phyloP scores from a whole-genome alignment of 768 basidiomycete genomes.

The Trametes punicea region DNA sequence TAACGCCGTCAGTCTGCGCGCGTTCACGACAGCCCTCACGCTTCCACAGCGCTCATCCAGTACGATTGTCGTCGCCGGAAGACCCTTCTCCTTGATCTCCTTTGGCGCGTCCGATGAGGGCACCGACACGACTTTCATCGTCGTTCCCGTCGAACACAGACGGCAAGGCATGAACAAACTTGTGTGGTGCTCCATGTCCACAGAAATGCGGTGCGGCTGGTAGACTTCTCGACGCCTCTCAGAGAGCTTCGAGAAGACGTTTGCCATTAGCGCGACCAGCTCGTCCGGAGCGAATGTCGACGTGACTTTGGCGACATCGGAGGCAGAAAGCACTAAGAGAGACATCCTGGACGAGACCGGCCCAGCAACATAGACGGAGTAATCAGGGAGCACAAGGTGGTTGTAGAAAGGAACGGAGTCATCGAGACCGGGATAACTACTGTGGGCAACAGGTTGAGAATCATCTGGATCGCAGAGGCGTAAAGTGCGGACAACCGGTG shows the following conservation, averaged over 20 bases:
- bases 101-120: constrained; percentile 44
- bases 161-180: constrained; percentile 85
- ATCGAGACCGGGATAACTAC: background rate
- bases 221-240: constrained; percentile 10
- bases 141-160: constrained; percentile 47
- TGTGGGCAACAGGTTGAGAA: background rate
- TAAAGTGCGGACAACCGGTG: background rate
- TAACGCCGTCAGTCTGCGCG: constrained; percentile 71
- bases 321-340: constrained; percentile 57
- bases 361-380: background rate
- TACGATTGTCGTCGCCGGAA: constrained; percentile 76
- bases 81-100: constrained; percentile 39
- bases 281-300: constrained; percentile 42
- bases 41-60: constrained; percentile 67
- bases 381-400: background rate
- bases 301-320: constrained; percentile 53
- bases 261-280: constrained; percentile 55
- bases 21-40: constrained; percentile 76
- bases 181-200: constrained; percentile 54
- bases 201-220: constrained; percentile 55
- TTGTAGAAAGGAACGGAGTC: background rate
- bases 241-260: constrained; percentile 52
- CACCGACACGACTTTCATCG: constrained; percentile 80
- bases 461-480: background rate
- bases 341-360: constrained; percentile 30